Conservation (phyloP, 805 yeast species). For the Metschnikowia santaceciliae region DNA sequence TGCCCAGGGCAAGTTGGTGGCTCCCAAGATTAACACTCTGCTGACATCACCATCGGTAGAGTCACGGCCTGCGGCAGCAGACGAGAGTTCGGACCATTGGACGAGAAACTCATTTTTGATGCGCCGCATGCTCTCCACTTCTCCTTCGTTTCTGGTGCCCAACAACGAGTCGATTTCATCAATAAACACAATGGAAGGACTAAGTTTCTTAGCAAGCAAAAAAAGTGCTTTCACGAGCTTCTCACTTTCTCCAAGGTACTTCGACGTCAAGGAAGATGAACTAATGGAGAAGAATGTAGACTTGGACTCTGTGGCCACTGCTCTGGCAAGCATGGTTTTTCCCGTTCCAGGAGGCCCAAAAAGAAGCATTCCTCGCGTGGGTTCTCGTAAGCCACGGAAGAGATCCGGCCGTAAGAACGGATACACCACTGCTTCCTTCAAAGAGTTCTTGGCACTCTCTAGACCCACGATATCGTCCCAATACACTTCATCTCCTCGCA, state of each 20-base stretch:
- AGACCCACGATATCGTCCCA: constrained; percentile 97
- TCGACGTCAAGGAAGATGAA: constrained; percentile 85
- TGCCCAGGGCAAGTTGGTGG: constrained; percentile 95
- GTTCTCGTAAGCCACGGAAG: constrained; percentile 86
- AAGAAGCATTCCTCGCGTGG: constrained; percentile 91
- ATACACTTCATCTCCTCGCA: constrained; percentile 83
- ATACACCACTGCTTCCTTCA: constrained; percentile 93
- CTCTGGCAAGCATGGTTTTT: constrained; percentile 93
- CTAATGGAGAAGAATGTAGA: constrained; percentile 90
- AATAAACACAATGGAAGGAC: constrained; percentile 91
- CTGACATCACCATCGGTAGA: constrained; percentile 33
- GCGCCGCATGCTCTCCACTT: constrained; percentile 83
- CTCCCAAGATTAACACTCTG: constrained; percentile 86
- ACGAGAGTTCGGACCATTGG: constrained; percentile 90
- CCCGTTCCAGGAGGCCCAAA: constrained; percentile 99
- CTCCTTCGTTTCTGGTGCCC: constrained; percentile 71
- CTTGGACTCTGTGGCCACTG: constrained; percentile 92
- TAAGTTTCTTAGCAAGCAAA: constrained; percentile 73
- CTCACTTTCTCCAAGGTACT: constrained; percentile 88
- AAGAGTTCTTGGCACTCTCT: constrained; percentile 79
- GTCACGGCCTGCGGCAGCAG: constrained; percentile 74
- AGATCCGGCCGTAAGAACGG: constrained; percentile 93
- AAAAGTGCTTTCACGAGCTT: constrained; percentile 88
- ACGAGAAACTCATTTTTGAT: constrained; percentile 90
- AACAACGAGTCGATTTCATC: constrained; percentile 93